These are phyloP conservation scores for Tolypocladium endophyticum DNA, from an alignment of 2,329 filamentous ascomycete species.

Conservation along the genomic window DNA sequence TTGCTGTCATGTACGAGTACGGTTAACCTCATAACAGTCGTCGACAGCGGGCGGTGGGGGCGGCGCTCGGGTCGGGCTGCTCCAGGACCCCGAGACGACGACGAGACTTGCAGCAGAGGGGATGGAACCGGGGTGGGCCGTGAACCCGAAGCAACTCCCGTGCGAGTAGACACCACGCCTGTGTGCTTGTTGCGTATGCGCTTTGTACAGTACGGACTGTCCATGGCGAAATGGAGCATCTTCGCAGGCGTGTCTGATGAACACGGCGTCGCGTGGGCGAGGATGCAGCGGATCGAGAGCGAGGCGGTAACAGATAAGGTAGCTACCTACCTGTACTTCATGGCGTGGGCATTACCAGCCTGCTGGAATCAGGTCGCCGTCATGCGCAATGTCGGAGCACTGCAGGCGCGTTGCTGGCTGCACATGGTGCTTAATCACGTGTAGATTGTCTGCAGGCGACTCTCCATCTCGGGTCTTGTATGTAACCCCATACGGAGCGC, in stretches of 20 bases:
- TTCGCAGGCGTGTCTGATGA: neutral
- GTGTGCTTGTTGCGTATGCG: too few species aligned
- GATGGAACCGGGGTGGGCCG: neutral
- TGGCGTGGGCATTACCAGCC: neutral
- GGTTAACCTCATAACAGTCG: too few species aligned
- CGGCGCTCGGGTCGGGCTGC: constrained; percentile 13
- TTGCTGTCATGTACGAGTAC: too few species aligned
- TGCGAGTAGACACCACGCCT: neutral
- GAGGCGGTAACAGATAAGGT: neutral
- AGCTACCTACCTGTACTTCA: neutral
- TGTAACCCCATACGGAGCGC: too few species aligned
- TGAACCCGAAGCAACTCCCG: neutral
- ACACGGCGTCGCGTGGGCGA: neutral
- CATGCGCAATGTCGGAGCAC: neutral
- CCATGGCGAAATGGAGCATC: neutral
- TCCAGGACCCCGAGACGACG: constrained; percentile 19
- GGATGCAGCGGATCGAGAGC: neutral
- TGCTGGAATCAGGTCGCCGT: neutral
- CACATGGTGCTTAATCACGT: neutral
- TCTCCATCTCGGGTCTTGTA: too few species aligned
- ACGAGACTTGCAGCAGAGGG: neutral
- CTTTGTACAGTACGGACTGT: neutral
- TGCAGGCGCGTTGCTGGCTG: neutral
- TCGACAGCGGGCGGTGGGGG: neutral
- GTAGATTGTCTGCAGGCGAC: too few species aligned